Conservation (phyloP, 257 asterid genomes). For the Oldenlandia corymbosa region DNA sequence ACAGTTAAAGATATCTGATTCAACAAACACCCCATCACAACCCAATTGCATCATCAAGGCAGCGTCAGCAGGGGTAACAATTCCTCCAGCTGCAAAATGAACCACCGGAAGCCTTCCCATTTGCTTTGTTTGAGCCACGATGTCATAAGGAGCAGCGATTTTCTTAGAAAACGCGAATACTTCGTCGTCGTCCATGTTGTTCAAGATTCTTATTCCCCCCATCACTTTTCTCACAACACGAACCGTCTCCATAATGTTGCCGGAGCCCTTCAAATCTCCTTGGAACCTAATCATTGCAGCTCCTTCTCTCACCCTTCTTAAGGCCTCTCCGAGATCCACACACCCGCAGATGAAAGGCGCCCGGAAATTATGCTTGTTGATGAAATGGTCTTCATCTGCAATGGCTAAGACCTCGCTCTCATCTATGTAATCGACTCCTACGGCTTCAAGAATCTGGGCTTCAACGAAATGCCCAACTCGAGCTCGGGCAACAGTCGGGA, state of each 20-base stretch:
- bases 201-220: slow-evolving; percentile 63
- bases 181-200: slow-evolving; percentile 85
- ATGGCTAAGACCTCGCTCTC: slow-evolving; percentile 61
- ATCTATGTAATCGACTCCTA: slow-evolving; percentile 73
- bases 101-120: slow-evolving; percentile 88
- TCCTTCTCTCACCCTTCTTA: slow-evolving; percentile 75
- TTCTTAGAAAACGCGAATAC: slow-evolving; percentile 62
- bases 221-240: slow-evolving; percentile 61
- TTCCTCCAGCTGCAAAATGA: slow-evolving; percentile 88
- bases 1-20: slow-evolving; percentile 48
- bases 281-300: slow-evolving; percentile 77
- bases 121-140: slow-evolving; percentile 76
- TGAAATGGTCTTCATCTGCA: slow-evolving; percentile 65
- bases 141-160: slow-evolving; percentile 66
- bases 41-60: slow-evolving; percentile 90
- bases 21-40: slow-evolving; percentile 70
- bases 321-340: slow-evolving; percentile 77
- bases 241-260: slow-evolving; percentile 50
- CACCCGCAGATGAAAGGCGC: slow-evolving; percentile 69
- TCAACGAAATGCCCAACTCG: slow-evolving; percentile 88
- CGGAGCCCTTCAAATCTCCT: slow-evolving; percentile 52
- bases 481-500: slow-evolving; percentile 63
- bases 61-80: slow-evolving; percentile 77
- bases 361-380: slow-evolving; percentile 71
- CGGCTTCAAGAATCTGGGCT: slow-evolving; percentile 71